Evolutionary conservation across 2,329 filamentous ascomycete genomes (phyloP), one percentile per base, ranked within the genome.

Genomic region (Fusarium sp.): DNA sequence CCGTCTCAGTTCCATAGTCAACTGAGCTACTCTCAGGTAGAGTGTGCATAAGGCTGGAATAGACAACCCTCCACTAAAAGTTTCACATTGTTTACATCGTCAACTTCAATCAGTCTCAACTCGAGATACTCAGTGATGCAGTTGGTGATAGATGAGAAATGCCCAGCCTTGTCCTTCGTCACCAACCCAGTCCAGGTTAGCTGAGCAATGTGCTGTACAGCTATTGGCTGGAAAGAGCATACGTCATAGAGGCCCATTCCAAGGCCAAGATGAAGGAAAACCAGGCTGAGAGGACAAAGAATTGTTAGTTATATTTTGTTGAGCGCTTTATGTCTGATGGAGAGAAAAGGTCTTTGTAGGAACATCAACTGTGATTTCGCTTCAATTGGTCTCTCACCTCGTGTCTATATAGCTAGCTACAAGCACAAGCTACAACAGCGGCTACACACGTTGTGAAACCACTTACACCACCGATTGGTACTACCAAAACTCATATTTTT

Each of bases 211-310:
- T 69, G 61, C 65, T 59, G 48, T 60, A 23, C 61, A 54, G 27
- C 68, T 60, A 72, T 72, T 69, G 61, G 68, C 41, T 40, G 56
- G 27, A 54, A 47, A 47, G 11, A 47, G 30, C 51, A 59, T 71
- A 71, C 69, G 69, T 71, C 69, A 71, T 72, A 63, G 53, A 63
- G 59, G 64, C 41, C 66, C 40, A 43, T 72, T 72, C 65, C 69
- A 71, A 72, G 69, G 69, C 57, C 66, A 59, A 59, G 55, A 49
- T 50, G 57, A 21, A 43, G 25, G 48, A 56, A 67, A 67, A 55
- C 57, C 50, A 69, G 51, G 68, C 61, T 72, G 55, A 42, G 25
- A 53, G 42, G 55, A 59, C 64, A 58, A 62, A 62, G 51, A 62
- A 25, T 55, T 25, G 8, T 37, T 23, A 40, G 60, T 65, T 59